phyloP scores from a whole-genome alignment of 2,329 filamentous ascomycete genomes.

The Aspergillus unguis region DNA sequence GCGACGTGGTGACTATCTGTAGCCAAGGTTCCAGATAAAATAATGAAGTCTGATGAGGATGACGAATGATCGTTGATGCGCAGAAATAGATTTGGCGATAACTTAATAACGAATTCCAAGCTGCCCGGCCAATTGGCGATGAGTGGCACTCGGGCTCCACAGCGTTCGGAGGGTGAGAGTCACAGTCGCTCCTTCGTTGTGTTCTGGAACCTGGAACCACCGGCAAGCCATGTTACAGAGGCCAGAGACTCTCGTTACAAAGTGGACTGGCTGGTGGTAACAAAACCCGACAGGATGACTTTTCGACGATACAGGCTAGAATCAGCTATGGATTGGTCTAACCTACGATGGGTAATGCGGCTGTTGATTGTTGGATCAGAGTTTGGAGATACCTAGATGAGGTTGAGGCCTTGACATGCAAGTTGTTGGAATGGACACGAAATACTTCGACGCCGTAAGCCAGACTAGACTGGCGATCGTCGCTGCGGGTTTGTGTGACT shows the following conservation, averaged over 20 bases:
- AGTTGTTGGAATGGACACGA: background rate
- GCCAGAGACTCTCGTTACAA: background rate
- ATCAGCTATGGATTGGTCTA: background rate
- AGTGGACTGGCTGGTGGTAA: background rate
- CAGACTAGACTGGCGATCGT: background rate
- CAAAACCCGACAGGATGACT: background rate
- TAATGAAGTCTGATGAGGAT: conserved; percentile 2
- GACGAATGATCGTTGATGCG: conserved; percentile 2
- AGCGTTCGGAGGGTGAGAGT: background rate
- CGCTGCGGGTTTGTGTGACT: no score
- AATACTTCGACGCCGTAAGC: background rate
- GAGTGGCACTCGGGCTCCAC: conserved; percentile 3
- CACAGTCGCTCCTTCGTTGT: conserved; percentile 2
- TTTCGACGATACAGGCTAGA: background rate
- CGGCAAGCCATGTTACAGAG: conserved; percentile 8
- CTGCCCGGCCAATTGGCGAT: background rate
- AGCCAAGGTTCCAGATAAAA: conserved; percentile 6
- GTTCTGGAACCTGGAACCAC: conserved; percentile 11
- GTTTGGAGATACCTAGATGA: background rate
- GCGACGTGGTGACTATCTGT: background rate
- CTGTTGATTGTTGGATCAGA: background rate
- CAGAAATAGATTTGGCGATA: conserved; percentile 2
- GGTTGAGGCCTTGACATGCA: background rate
- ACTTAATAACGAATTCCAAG: background rate
- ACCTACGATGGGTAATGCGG: background rate